Evolutionary conservation across 2,329 filamentous ascomycete species (phyloP).

Genomic region (Ophiocordyceps robertsii): DNA sequence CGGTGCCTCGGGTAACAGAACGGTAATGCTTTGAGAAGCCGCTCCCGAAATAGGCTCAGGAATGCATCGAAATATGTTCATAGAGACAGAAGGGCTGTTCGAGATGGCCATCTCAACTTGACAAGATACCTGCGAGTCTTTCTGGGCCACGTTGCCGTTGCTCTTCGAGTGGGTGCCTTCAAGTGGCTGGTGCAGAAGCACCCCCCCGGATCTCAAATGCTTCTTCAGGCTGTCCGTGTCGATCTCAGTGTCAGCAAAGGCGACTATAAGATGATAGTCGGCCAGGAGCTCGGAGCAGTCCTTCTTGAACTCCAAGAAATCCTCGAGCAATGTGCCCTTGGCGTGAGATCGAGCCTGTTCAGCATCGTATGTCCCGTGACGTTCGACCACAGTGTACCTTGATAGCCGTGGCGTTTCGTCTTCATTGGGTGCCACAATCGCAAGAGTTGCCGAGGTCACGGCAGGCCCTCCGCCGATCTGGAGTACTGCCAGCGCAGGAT

Average conservation of each 20-base stretch:
- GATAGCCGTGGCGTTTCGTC: slow-evolving; percentile 18
- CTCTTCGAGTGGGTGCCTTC: neutral
- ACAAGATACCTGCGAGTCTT: too few species aligned
- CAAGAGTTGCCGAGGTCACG: slow-evolving; percentile 12
- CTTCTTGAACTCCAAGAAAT: slow-evolving; percentile 15
- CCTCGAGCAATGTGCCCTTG: slow-evolving; percentile 5
- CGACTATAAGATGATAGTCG: slow-evolving; percentile 21
- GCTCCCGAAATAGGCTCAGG: neutral
- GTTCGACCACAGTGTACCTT: slow-evolving; percentile 17
- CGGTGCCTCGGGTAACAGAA: slow-evolving; percentile 4
- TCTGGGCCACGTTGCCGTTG: neutral
- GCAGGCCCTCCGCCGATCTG: slow-evolving; percentile 19
- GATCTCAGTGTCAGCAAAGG: slow-evolving; percentile 5
- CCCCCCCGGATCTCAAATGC: slow-evolving; percentile 15
- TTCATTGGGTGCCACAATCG: slow-evolving; percentile 8
- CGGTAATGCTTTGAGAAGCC: slow-evolving; percentile 4
- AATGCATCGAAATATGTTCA: slow-evolving; percentile 2
- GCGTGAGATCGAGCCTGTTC: slow-evolving; percentile 3
- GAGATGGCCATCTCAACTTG: neutral
- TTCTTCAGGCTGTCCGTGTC: slow-evolving; percentile 6
- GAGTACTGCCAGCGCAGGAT: slow-evolving; percentile 22
- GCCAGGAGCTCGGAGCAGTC: slow-evolving; percentile 10
- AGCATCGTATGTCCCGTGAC: slow-evolving; percentile 1
- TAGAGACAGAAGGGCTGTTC: neutral
- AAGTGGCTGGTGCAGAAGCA: slow-evolving; percentile 10